phyloP scores from a whole-genome alignment of 441 rosid species.

The Flueggea neowawraea region DNA sequence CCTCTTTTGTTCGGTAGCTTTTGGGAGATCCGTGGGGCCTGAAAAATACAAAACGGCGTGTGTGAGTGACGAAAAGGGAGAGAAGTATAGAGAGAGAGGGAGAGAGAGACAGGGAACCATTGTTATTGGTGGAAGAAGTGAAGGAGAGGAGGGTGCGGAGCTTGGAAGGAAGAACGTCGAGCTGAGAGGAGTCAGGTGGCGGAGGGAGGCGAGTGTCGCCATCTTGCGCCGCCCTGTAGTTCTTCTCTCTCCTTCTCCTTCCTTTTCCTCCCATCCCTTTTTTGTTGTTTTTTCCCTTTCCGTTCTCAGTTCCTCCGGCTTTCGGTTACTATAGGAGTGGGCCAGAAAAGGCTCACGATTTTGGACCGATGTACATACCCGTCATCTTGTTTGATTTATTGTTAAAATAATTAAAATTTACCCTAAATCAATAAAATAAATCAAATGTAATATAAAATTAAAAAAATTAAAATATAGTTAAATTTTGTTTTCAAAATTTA shows the following conservation, averaged over 20 bases:
- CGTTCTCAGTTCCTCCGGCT: too few relatives aligned
- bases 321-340: too few relatives aligned
- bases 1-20: slow-evolving; percentile 17
- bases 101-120: slow-evolving; percentile 1
- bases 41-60: neutral
- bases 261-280: slow-evolving; percentile 77
- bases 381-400: too few relatives aligned
- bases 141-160: slow-evolving; percentile 74
- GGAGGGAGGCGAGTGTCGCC: slow-evolving; percentile 67
- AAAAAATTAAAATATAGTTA: too few relatives aligned
- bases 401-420: too few relatives aligned
- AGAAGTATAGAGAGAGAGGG: neutral
- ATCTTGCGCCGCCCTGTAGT: slow-evolving; percentile 79
- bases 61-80: neutral
- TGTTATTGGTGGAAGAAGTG: slow-evolving; percentile 28
- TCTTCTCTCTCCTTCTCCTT: slow-evolving; percentile 73
- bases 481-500: too few relatives aligned
- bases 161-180: slow-evolving; percentile 73
- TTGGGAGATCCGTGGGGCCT: slow-evolving; percentile 17
- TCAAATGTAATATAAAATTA: too few relatives aligned
- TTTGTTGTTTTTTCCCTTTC: too few relatives aligned
- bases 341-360: too few relatives aligned
- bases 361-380: too few relatives aligned
- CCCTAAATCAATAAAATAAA: too few relatives aligned
- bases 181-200: slow-evolving; percentile 69